A percentile compares a stretch with the other conserved stretches of the same genome.
These are phyloP conservation scores for Heteromeles arbutifolia DNA, from an alignment of 306 rosid species.

Conservation along the genomic window DNA sequence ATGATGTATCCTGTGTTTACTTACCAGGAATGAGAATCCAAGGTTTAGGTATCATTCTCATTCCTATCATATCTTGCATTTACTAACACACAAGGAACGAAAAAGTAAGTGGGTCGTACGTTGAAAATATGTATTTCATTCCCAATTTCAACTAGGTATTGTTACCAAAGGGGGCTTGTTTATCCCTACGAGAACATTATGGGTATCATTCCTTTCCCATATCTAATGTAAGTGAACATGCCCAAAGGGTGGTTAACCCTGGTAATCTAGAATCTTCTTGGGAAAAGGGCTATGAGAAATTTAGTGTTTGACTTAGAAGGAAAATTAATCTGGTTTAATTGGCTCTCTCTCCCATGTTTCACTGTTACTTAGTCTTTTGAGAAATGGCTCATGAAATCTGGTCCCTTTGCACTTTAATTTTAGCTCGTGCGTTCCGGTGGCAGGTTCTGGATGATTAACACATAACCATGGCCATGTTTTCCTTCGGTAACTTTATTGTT, in stretches of 20 bases:
- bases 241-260: neutral
- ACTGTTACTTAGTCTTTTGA: neutral
- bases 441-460: neutral
- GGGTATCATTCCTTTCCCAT: neutral
- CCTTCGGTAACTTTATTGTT: neutral
- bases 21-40: neutral
- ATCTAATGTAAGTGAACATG: no score
- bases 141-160: neutral
- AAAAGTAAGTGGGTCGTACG: neutral
- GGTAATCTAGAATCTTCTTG: neutral
- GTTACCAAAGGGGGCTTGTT: neutral
- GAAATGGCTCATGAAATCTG: neutral
- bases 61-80: neutral
- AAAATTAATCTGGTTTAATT: neutral
- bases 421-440: neutral
- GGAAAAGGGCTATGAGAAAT: neutral
- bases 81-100: neutral
- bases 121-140: neutral
- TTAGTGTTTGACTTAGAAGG: neutral
- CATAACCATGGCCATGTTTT: neutral
- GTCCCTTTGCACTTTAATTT: neutral
- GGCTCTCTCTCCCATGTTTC: neutral
- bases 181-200: neutral
- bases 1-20: constrained; percentile 33
- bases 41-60: neutral